A percentile compares a stretch with the other conserved stretches of the same genome.
phyloP scores from a whole-genome alignment of 352 stramenopile genomes.

The Globisporangium barbulae region DNA sequence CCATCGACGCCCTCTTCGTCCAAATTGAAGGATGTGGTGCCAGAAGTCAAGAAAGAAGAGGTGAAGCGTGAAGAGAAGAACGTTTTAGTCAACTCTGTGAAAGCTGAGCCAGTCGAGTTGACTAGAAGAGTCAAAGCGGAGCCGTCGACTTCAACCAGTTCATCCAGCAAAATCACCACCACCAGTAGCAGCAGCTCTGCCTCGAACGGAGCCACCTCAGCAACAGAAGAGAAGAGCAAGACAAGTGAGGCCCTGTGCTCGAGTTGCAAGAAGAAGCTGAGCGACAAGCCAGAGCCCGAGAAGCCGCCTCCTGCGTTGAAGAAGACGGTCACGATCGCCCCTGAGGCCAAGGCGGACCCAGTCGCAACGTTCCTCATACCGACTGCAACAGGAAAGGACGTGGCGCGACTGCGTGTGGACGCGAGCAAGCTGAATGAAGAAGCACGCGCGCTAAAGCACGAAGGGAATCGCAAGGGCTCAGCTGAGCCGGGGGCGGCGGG shows the following conservation, averaged over 20 bases:
- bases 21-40: neutral
- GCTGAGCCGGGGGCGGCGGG: slow-evolving; percentile 36
- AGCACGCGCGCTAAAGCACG: slow-evolving; percentile 74
- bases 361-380: slow-evolving; percentile 47
- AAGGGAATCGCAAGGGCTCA: slow-evolving; percentile 61
- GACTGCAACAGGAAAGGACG: slow-evolving; percentile 35
- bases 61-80: slow-evolving; percentile 14
- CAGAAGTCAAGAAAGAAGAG: slow-evolving; percentile 12
- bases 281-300: slow-evolving; percentile 26
- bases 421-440: slow-evolving; percentile 59
- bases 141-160: slow-evolving; percentile 17
- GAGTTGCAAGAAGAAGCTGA: slow-evolving; percentile 64
- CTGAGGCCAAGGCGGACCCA: slow-evolving; percentile 6
- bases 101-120: slow-evolving; percentile 4
- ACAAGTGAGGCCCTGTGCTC: slow-evolving; percentile 32
- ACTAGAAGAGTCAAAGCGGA: slow-evolving; percentile 2
- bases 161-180: slow-evolving; percentile 18
- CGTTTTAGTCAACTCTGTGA: neutral
- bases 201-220: slow-evolving; percentile 7
- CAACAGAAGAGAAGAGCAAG: slow-evolving; percentile 14
- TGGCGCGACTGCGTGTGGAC: slow-evolving; percentile 47
- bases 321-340: slow-evolving; percentile 23
- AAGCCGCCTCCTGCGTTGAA: slow-evolving; percentile 21
- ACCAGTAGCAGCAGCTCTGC: slow-evolving; percentile 25
- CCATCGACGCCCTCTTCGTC: slow-evolving; percentile 1